phyloP scores from a whole-genome alignment of 306 rosid genomes.

The Mimosa pudica region DNA sequence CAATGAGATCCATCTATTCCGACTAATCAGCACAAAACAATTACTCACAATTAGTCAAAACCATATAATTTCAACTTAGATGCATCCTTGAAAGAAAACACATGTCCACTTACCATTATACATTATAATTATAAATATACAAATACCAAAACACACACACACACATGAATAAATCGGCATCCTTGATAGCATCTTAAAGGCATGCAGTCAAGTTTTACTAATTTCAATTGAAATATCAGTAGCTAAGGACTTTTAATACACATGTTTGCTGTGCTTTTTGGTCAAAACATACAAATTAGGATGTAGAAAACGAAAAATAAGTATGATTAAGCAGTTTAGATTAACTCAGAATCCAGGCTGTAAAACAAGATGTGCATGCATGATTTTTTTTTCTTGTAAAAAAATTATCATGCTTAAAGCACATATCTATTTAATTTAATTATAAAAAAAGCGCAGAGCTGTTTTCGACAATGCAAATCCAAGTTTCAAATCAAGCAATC shows the following conservation, averaged over 20 bases:
- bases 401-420: slow-evolving; percentile 19
- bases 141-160: not conserved
- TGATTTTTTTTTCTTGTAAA: not conserved
- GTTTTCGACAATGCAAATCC: slow-evolving; percentile 15
- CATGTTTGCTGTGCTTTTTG: slow-evolving; percentile 7
- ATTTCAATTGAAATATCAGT: not conserved
- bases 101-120: not conserved
- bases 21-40: slow-evolving; percentile 6
- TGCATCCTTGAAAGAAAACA: not conserved
- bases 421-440: no score
- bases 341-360: slow-evolving; percentile 11
- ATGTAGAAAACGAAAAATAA: slow-evolving; percentile 11
- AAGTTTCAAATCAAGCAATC: slow-evolving; percentile 19
- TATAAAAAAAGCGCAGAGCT: not conserved
- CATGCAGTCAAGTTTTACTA: not conserved
- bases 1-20: slow-evolving; percentile 5
- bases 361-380: slow-evolving; percentile 10
- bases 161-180: not conserved
- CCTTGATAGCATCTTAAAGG: not conserved
- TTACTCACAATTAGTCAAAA: not conserved
- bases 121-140: not conserved
- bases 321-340: not conserved
- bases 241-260: not conserved
- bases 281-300: not conserved
- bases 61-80: not conserved